Percentiles rank a stretch among this genome's conserved stretches.
These are phyloP conservation scores for Nicotiana sylvestris DNA, from an alignment of 257 asterid genomes.

Conservation along the genomic window DNA sequence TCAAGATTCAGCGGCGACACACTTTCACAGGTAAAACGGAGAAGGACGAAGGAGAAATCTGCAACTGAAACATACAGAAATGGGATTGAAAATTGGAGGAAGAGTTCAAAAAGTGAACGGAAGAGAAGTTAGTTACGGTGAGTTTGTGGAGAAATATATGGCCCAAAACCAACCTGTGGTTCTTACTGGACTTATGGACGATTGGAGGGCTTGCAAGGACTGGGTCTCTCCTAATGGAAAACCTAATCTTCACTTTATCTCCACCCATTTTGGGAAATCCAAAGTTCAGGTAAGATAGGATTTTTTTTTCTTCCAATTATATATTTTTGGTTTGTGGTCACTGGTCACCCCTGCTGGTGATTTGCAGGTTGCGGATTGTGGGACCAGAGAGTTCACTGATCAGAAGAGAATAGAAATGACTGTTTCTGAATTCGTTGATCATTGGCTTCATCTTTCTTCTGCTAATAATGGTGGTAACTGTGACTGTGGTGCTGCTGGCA, in stretches of 20 bases:
- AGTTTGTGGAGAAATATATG: slow-evolving; percentile 54
- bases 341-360: neutral
- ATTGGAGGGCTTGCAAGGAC: slow-evolving; percentile 76
- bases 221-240: slow-evolving; percentile 66
- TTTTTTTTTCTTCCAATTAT: too few relatives aligned
- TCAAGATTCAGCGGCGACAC: neutral
- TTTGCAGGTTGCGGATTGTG: slow-evolving; percentile 87
- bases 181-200: slow-evolving; percentile 78
- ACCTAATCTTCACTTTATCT: slow-evolving; percentile 65
- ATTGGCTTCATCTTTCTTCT: slow-evolving; percentile 36
- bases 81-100: slow-evolving; percentile 59
- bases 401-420: slow-evolving; percentile 82
- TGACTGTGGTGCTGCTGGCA: slow-evolving; percentile 14
- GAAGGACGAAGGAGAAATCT: neutral
- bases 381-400: slow-evolving; percentile 65
- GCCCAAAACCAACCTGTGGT: slow-evolving; percentile 64
- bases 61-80: slow-evolving; percentile 5
- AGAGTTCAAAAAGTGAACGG: slow-evolving; percentile 74
- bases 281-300: slow-evolving; percentile 53
- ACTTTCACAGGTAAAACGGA: neutral
- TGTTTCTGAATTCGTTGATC: slow-evolving; percentile 66
- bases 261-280: slow-evolving; percentile 66
- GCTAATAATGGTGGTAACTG: slow-evolving; percentile 12
- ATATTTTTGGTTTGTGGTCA: neutral
- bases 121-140: slow-evolving; percentile 47